Conservation (phyloP, 306 rosid genomes). For the Cucurbita maxima region DNA sequence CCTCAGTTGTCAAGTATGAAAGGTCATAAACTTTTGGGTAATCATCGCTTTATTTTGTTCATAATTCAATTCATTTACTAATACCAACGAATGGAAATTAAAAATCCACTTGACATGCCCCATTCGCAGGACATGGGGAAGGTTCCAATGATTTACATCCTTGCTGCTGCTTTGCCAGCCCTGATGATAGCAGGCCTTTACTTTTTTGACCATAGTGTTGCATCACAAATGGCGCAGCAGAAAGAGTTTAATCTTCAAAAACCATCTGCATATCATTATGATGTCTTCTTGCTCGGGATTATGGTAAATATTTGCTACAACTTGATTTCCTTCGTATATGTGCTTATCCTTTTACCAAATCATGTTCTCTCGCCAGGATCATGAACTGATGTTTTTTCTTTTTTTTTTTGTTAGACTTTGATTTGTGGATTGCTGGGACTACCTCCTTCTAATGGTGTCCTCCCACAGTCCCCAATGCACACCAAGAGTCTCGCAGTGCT, state of each 20-base stretch:
- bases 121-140: constrained; percentile 57
- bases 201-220: constrained; percentile 84
- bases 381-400: not conserved
- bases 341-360: not conserved
- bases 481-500: constrained; percentile 83
- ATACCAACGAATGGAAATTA: not conserved
- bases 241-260: constrained; percentile 82
- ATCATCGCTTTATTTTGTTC: not conserved
- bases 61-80: not conserved
- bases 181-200: constrained; percentile 73
- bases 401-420: constrained; percentile 34
- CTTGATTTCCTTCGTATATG: not conserved
- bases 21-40: not conserved
- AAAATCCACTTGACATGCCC: not conserved
- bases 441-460: constrained; percentile 96
- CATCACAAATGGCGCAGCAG: constrained; percentile 78
- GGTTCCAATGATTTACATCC: constrained; percentile 38
- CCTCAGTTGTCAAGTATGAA: not conserved
- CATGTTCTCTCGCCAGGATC: not conserved
- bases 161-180: constrained; percentile 65
- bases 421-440: constrained; percentile 82
- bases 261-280: constrained; percentile 84
- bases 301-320: constrained; percentile 24
- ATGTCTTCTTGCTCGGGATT: constrained; percentile 56
- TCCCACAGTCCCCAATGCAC: constrained; percentile 97